Conservation (phyloP, 139 green algal species). For the Nannochloris sp. region DNA sequence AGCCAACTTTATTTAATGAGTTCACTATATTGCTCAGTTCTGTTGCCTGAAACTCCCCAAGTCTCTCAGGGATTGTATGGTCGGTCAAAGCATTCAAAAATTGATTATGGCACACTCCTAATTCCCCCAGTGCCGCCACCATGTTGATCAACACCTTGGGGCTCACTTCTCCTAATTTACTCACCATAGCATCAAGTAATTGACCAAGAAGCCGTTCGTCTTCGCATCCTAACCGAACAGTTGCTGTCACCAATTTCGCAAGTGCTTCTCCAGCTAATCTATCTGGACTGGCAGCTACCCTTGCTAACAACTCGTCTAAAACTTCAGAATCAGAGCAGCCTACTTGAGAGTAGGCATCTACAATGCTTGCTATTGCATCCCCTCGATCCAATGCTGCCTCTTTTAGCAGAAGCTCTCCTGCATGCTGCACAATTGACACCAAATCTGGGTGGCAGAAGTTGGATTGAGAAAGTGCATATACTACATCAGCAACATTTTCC, state of each 20-base stretch:
- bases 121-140: constrained; percentile 18
- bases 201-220: constrained; percentile 14
- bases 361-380: constrained; percentile 25
- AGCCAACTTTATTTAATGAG: constrained; percentile 26
- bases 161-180: constrained; percentile 9
- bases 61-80: constrained; percentile 2
- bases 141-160: constrained; percentile 19
- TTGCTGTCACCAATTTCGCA: constrained; percentile 21
- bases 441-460: constrained; percentile 33
- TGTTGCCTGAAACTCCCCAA: constrained; percentile 13
- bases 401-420: constrained; percentile 18
- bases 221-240: constrained; percentile 21
- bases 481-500: constrained; percentile 32
- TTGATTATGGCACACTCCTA: constrained; percentile 8
- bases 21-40: constrained; percentile 21
- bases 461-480: constrained; percentile 26
- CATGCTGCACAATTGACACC: constrained; percentile 11
- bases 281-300: neutral
- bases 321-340: constrained; percentile 26
- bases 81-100: constrained; percentile 21
- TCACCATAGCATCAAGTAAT: constrained; percentile 11
- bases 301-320: constrained; percentile 19
- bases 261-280: constrained; percentile 8
- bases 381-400: constrained; percentile 12
- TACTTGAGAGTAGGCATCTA: constrained; percentile 30